These are phyloP conservation scores for Aspergillus aculeatus DNA, from an alignment of 2,329 filamentous ascomycete genomes.

Conservation along the genomic window DNA sequence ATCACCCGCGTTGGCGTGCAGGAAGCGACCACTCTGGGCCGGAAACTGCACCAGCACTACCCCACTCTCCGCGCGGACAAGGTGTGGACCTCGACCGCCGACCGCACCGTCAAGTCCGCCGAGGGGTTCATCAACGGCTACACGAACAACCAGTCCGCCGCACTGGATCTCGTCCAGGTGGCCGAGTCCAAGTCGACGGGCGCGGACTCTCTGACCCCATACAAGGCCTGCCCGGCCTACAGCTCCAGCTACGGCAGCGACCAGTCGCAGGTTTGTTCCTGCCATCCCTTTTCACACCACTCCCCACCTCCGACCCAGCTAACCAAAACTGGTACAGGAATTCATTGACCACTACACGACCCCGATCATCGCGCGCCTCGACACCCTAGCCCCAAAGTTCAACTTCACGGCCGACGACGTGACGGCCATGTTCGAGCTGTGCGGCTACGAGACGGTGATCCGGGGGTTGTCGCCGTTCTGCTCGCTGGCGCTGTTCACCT, in stretches of 20 bases:
- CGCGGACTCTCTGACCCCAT: constrained; percentile 62
- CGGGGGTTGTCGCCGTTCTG: constrained; percentile 63
- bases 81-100: constrained; percentile 63
- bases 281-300: no score
- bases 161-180: constrained; percentile 56
- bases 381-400: constrained; percentile 54
- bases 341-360: constrained; percentile 51
- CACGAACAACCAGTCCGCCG: constrained; percentile 50
- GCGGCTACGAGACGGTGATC: constrained; percentile 66
- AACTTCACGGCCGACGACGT: constrained; percentile 65
- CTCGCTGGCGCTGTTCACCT: constrained; percentile 57
- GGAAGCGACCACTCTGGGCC: constrained; percentile 60
- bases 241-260: constrained; percentile 57
- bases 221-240: constrained; percentile 64
- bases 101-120: constrained; percentile 60
- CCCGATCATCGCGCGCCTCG: constrained; percentile 60
- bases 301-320: background rate
- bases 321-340: constrained; percentile 6
- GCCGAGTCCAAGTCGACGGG: constrained; percentile 58
- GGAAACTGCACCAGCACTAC: constrained; percentile 60
- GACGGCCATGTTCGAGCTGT: constrained; percentile 65
- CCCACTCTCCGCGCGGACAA: constrained; percentile 54
- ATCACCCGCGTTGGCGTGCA: constrained; percentile 61
- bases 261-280: constrained; percentile 51
- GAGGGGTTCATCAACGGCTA: constrained; percentile 59